Conservation (phyloP, 306 rosid species). For the Medicago ruthenica region DNA sequence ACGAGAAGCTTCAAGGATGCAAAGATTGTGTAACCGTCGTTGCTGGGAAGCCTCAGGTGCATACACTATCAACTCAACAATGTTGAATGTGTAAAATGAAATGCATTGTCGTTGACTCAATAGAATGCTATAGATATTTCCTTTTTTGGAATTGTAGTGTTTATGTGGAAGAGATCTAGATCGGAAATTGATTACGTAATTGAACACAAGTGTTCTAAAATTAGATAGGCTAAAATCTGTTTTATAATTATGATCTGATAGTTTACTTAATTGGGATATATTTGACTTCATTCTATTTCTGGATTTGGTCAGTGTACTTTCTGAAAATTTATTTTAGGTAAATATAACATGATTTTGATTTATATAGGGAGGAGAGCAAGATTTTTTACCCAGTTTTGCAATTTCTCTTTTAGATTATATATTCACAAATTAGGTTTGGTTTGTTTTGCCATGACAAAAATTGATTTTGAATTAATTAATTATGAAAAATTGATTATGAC, state of each 20-base stretch:
- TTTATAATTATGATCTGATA: conserved; percentile 53
- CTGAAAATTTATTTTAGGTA: conserved; percentile 42
- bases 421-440: neutral
- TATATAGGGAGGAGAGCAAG: conserved; percentile 36
- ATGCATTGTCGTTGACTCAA: conserved; percentile 38
- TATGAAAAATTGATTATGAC: neutral
- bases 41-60: conserved; percentile 95
- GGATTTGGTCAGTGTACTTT: conserved; percentile 27
- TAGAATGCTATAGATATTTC: conserved; percentile 14
- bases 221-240: conserved; percentile 25
- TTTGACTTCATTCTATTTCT: conserved; percentile 35
- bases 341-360: conserved; percentile 18
- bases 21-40: conserved; percentile 96
- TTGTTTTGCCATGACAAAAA: neutral
- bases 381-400: conserved; percentile 31
- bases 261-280: conserved; percentile 39
- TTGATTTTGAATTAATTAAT: neutral
- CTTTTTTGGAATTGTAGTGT: conserved; percentile 21
- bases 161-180: conserved; percentile 53
- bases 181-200: conserved; percentile 42
- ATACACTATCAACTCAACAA: conserved; percentile 36
- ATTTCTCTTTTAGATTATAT: conserved; percentile 29
- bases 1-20: conserved; percentile 97
- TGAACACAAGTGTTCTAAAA: conserved; percentile 26
- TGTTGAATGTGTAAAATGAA: conserved; percentile 24